phyloP scores from a whole-genome alignment of 129 eudicot species.

The Pseudognaphalium luteoalbum region DNA sequence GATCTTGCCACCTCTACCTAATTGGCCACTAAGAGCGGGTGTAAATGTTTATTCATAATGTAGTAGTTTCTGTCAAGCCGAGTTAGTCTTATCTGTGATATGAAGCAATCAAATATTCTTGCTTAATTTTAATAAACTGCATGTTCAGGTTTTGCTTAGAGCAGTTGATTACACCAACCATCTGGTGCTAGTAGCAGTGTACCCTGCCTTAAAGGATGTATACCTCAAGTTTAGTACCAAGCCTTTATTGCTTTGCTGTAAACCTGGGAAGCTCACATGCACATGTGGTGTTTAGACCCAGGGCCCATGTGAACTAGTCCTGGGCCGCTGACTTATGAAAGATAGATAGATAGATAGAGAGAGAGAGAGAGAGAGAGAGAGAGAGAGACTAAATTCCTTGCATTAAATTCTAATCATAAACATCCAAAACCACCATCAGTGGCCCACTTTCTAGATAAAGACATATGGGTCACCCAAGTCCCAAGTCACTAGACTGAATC shows the following conservation, averaged over 20 bases:
- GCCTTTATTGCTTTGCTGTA: constrained; percentile 32
- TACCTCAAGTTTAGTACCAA: constrained; percentile 16
- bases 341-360: constrained; percentile 15
- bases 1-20: background rate
- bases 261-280: constrained; percentile 47
- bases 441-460: constrained; percentile 8
- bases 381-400: constrained; percentile 20
- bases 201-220: background rate
- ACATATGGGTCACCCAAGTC: constrained; percentile 10
- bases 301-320: constrained; percentile 45
- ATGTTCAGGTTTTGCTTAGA: constrained; percentile 17
- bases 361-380: constrained; percentile 15
- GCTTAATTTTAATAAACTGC: constrained; percentile 2
- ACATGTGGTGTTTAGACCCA: constrained; percentile 46
- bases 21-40: background rate
- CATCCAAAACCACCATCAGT: constrained; percentile 23
- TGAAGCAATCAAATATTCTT: background rate
- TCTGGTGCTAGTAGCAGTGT: constrained; percentile 1
- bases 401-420: constrained; percentile 43
- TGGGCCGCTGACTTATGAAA: constrained; percentile 22
- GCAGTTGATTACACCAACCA: constrained; percentile 5
- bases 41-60: background rate
- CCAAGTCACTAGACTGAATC: constrained; percentile 47
- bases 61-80: constrained; percentile 5
- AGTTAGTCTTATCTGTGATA: background rate